Conservation (phyloP, 2,329 filamentous ascomycete species). For the Alternaria novae-zelandiae region DNA sequence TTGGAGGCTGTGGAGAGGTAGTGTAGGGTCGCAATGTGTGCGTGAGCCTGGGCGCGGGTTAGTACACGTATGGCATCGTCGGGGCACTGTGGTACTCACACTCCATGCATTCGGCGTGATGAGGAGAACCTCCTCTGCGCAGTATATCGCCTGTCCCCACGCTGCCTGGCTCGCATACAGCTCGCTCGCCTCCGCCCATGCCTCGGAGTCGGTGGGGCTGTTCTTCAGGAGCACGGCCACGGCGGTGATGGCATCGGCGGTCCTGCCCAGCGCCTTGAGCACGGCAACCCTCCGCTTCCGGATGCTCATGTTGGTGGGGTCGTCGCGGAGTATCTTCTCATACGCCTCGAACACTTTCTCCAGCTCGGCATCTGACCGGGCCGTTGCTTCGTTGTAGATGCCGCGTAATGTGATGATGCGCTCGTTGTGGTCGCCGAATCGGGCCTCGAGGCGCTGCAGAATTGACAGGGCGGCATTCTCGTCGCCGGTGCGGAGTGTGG, state of each 20-base stretch:
- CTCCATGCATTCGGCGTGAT: slow-evolving; percentile 94
- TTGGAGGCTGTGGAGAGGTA: slow-evolving; percentile 66
- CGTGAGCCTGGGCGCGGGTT: slow-evolving; percentile 71
- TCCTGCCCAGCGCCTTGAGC: slow-evolving; percentile 73
- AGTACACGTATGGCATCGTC: not conserved
- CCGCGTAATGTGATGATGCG: slow-evolving; percentile 83
- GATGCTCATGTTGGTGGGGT: slow-evolving; percentile 82
- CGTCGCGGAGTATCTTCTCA: slow-evolving; percentile 73
- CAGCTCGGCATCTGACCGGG: slow-evolving; percentile 69
- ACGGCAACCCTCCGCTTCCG: slow-evolving; percentile 84
- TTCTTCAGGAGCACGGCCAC: slow-evolving; percentile 79
- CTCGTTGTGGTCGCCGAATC: slow-evolving; percentile 86
- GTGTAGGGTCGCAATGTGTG: slow-evolving; percentile 81
- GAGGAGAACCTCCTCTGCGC: slow-evolving; percentile 87
- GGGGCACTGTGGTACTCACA: slow-evolving; percentile 59
- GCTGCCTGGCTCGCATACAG: slow-evolving; percentile 81
- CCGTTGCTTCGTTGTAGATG: slow-evolving; percentile 82
- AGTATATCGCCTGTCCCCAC: slow-evolving; percentile 83
- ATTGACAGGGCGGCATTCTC: slow-evolving; percentile 77
- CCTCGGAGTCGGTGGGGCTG: slow-evolving; percentile 87
- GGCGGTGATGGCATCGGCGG: slow-evolving; percentile 74
- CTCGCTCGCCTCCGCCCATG: slow-evolving; percentile 90
- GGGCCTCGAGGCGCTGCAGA: slow-evolving; percentile 74
- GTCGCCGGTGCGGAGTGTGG: slow-evolving; percentile 84
- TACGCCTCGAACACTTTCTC: slow-evolving; percentile 77